A percentile compares a stretch with the other conserved stretches of the same genome.
Conservation (phyloP, 148 eudicot genomes). For the Pouteria glomerata region DNA sequence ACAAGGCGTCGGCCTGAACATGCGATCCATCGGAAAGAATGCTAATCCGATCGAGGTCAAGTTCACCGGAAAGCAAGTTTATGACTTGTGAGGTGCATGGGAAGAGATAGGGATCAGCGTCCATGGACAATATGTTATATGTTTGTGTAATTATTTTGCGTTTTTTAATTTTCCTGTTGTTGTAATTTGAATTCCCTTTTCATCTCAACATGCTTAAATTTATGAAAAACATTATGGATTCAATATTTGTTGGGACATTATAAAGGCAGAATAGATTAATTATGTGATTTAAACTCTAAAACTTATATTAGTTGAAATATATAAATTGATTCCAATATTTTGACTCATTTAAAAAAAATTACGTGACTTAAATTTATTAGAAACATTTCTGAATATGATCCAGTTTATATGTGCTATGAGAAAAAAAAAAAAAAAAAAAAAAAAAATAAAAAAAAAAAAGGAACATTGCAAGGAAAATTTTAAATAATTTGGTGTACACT, state of each 20-base stretch:
- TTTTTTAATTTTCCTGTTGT: background rate
- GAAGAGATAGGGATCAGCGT: background rate
- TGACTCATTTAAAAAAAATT: too few relatives aligned
- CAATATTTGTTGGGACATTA: background rate
- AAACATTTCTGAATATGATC: too few relatives aligned
- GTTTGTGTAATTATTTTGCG: background rate
- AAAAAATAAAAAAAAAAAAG: too few relatives aligned
- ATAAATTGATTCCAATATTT: too few relatives aligned
- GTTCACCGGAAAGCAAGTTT: slow-evolving; percentile 87
- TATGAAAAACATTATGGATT: background rate
- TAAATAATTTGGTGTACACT: too few relatives aligned
- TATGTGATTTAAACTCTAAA: too few relatives aligned
- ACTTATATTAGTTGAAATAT: too few relatives aligned
- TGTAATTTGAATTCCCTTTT: background rate
- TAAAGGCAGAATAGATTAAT: background rate
- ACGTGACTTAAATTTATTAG: too few relatives aligned
- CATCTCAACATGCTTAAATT: background rate
- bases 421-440: too few relatives aligned
- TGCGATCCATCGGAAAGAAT: slow-evolving; percentile 92
- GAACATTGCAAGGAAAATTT: too few relatives aligned
- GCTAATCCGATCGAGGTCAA: slow-evolving; percentile 88
- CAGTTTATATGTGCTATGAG: too few relatives aligned
- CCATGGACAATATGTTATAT: background rate
- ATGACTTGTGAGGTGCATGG: slow-evolving; percentile 51
- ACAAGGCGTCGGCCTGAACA: slow-evolving; percentile 75